phyloP scores from a whole-genome alignment of 169 alveolate species.

The Theileria sp. region DNA sequence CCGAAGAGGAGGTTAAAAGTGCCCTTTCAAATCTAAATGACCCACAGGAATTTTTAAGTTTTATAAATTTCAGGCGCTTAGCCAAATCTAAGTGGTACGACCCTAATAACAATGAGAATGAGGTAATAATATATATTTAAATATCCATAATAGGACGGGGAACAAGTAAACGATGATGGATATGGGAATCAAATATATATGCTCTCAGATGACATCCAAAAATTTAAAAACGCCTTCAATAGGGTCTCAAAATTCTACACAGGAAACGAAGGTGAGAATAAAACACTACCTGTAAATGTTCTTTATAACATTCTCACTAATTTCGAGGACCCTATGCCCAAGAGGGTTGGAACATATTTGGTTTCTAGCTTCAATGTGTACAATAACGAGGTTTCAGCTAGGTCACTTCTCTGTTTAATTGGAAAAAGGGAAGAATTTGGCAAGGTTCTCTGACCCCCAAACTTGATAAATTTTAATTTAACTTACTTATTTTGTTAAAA shows the following conservation, averaged over 20 bases:
- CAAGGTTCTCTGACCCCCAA: neutral
- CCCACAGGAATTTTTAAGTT: neutral
- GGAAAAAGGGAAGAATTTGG: constrained; percentile 8
- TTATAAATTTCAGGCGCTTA: constrained; percentile 28
- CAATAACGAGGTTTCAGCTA: constrained; percentile 28
- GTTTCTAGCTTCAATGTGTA: constrained; percentile 22
- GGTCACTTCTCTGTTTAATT: constrained; percentile 39
- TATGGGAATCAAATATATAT: neutral
- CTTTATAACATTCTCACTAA: constrained; percentile 26
- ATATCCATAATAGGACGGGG: neutral
- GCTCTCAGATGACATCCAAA: constrained; percentile 8
- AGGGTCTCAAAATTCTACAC: constrained; percentile 21
- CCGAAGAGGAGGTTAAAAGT: constrained; percentile 24
- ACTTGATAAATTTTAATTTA: neutral
- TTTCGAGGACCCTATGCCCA: constrained; percentile 30
- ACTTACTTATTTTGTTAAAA: neutral
- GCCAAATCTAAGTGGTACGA: constrained; percentile 42
- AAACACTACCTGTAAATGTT: constrained; percentile 16
- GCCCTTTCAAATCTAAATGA: neutral
- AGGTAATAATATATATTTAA: neutral
- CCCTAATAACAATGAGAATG: neutral
- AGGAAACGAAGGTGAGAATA: neutral
- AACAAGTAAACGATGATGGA: neutral
- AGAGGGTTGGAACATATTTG: neutral
- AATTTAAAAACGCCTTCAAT: constrained; percentile 15